A percentile compares a stretch with the other conserved stretches of the same genome.
Evolutionary conservation across 352 stramenopile species (phyloP).

Genomic region (Phytophthora boehmeriae): DNA sequence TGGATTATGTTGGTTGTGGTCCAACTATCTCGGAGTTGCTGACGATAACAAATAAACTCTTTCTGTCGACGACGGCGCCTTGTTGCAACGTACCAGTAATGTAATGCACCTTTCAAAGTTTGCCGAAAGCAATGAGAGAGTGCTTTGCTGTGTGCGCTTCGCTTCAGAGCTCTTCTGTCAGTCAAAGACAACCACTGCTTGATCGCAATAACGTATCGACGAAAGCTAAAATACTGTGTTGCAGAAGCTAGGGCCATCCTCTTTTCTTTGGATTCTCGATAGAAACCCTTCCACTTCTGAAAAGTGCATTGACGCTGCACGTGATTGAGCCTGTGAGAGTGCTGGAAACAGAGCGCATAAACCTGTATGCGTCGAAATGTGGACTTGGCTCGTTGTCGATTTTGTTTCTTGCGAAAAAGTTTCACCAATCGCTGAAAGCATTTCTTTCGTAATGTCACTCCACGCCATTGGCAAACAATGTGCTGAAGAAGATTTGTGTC

Average conservation of each 20-base stretch:
- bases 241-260: constrained; percentile 3
- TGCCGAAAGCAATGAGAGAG: constrained; percentile 36
- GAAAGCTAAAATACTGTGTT: constrained; percentile 22
- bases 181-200: constrained; percentile 16
- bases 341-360: constrained; percentile 2
- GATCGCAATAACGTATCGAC: constrained; percentile 22
- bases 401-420: constrained; percentile 49
- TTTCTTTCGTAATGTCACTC: constrained; percentile 30
- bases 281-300: constrained; percentile 23
- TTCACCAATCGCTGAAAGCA: constrained; percentile 47
- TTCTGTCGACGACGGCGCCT: constrained; percentile 16
- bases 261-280: constrained; percentile 6
- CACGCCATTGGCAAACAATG: constrained; percentile 32
- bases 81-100: constrained; percentile 35
- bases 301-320: constrained; percentile 13
- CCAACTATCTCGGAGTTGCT: constrained; percentile 13
- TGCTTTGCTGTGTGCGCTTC: constrained; percentile 22
- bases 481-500: constrained; percentile 6
- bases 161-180: not conserved
- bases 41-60: constrained; percentile 19
- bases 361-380: constrained; percentile 25
- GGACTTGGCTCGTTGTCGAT: constrained; percentile 8
- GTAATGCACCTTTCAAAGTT: constrained; percentile 24
- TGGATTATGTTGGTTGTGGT: constrained; percentile 8
- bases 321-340: constrained; percentile 12